Base-by-base conservation (phyloP, 2,329 filamentous ascomycete genomes). In the Fusarium sp. region DNA sequence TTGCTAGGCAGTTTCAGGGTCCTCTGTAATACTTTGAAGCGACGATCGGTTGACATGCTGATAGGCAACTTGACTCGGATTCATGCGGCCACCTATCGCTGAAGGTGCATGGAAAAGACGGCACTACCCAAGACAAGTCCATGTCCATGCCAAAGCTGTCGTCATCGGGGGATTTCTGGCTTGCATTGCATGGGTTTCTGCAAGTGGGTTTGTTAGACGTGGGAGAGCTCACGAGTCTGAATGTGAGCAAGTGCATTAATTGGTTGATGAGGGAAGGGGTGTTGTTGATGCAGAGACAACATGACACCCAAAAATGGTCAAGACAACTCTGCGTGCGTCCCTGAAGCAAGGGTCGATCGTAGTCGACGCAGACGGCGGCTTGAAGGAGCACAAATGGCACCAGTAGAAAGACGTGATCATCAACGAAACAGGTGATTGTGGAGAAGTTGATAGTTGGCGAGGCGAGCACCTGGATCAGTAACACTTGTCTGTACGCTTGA, bases 141-240 rank as follows among this genome's bases (percentile, higher is more conserved):
- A 64, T 56, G 61, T 43, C 61, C 43, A 64, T 52, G 61, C 70
- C 52, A 59, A 68, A 68, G 51, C 47, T 73, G 70, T 68, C 70
- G 72, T 75, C 70, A 72, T 75, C 58, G 69, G 63, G 54, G 43
- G 50, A 64, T 70, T 62, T 65, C 51, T 66, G 50, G 68, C 66
- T 32, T 66, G 65, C 61, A 57, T 66, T 69, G 63, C 64, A 71
- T 72, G 60, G 59, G 47, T 59, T 60, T 71, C 56, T 70, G 60
- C 53, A 71, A 54, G 64, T 55, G 59, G 63, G 56, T 56, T 57
- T 60, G 47, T 50, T 47, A 66, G 64, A 18, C 54, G 46, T 66
- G 63, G 55, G 45, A 58, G 65, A 57, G 30, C 64, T 72, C 62
- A 69, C 62, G 63, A 59, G 61, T 66, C 59, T 72, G 64, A 63